Evolutionary conservation across 2,329 filamentous ascomycete species (phyloP).

Genomic region (Nemania sp.): DNA sequence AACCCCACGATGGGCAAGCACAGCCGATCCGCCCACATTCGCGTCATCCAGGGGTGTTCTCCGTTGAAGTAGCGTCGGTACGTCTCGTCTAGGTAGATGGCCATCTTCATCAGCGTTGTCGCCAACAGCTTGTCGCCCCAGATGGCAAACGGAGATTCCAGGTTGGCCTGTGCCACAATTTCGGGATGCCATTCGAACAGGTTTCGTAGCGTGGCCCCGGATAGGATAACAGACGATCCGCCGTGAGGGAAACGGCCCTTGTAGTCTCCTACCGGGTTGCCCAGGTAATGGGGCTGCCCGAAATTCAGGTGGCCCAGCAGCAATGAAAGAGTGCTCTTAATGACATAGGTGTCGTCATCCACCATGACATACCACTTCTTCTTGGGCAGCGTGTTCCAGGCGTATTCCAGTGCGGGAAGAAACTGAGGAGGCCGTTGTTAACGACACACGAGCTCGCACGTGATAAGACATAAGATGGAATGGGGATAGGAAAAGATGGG

Average conservation of each 20-base stretch:
- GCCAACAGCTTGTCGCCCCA: slow-evolving; percentile 61
- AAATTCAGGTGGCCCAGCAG: slow-evolving; percentile 56
- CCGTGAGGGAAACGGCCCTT: slow-evolving; percentile 61
- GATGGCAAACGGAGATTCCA: slow-evolving; percentile 54
- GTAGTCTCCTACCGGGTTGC: slow-evolving; percentile 62
- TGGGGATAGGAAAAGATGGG: not conserved
- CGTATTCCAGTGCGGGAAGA: slow-evolving; percentile 58
- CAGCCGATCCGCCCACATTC: slow-evolving; percentile 54
- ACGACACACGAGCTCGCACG: not conserved
- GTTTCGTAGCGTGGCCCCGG: slow-evolving; percentile 52
- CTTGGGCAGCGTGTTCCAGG: slow-evolving; percentile 53
- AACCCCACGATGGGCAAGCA: slow-evolving; percentile 61
- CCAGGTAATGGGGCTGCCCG: slow-evolving; percentile 53
- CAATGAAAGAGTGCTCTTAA: slow-evolving; percentile 52
- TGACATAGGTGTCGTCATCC: slow-evolving; percentile 62
- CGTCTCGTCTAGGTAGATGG: slow-evolving; percentile 59
- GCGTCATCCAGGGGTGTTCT: slow-evolving; percentile 54
- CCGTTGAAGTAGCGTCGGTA: slow-evolving; percentile 62
- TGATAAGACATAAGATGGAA: no score
- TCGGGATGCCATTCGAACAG: slow-evolving; percentile 50
- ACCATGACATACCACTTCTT: slow-evolving; percentile 65
- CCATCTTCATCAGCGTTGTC: slow-evolving; percentile 56
- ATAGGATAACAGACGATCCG: slow-evolving; percentile 59
- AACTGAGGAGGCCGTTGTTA: slow-evolving; percentile 47
- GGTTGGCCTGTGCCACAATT: slow-evolving; percentile 50